Conservation (phyloP, 805 yeast species). For the Kregervanrija pseudodelftensis region DNA sequence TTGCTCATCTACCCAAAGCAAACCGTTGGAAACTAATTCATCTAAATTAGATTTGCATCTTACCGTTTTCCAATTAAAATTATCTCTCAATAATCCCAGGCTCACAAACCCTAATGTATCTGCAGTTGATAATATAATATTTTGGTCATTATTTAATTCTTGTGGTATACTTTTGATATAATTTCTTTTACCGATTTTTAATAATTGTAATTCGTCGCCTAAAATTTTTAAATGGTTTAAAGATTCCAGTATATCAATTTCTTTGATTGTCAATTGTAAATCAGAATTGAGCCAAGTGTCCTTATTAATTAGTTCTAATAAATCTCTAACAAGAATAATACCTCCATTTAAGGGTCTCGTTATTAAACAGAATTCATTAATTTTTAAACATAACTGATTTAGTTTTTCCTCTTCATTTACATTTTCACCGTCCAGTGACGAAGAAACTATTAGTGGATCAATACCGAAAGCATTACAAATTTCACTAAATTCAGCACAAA, state of each 20-base stretch:
- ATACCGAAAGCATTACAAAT: slow-evolving; percentile 79
- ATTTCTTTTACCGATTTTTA: slow-evolving; percentile 48
- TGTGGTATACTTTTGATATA: slow-evolving; percentile 60
- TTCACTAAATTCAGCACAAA: slow-evolving; percentile 64
- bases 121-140: slow-evolving; percentile 65
- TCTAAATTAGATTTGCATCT: slow-evolving; percentile 60
- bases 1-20: slow-evolving; percentile 77
- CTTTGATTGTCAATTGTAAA: slow-evolving; percentile 27
- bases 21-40: slow-evolving; percentile 75
- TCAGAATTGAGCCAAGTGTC: slow-evolving; percentile 18
- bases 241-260: slow-evolving; percentile 50
- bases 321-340: slow-evolving; percentile 53
- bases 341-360: slow-evolving; percentile 80
- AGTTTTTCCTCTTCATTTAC: slow-evolving; percentile 43
- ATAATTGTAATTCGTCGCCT: slow-evolving; percentile 66
- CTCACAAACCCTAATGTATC: slow-evolving; percentile 72
- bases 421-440: slow-evolving; percentile 24
- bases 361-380: slow-evolving; percentile 68
- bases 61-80: slow-evolving; percentile 63
- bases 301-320: slow-evolving; percentile 29
- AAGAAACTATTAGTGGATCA: slow-evolving; percentile 56
- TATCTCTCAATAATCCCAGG: slow-evolving; percentile 56
- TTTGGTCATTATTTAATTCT: slow-evolving; percentile 62
- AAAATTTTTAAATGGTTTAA: slow-evolving; percentile 45
- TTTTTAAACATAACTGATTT: slow-evolving; percentile 61